phyloP scores from a whole-genome alignment of 805 yeast genomes.

The Kazachstania africana region DNA sequence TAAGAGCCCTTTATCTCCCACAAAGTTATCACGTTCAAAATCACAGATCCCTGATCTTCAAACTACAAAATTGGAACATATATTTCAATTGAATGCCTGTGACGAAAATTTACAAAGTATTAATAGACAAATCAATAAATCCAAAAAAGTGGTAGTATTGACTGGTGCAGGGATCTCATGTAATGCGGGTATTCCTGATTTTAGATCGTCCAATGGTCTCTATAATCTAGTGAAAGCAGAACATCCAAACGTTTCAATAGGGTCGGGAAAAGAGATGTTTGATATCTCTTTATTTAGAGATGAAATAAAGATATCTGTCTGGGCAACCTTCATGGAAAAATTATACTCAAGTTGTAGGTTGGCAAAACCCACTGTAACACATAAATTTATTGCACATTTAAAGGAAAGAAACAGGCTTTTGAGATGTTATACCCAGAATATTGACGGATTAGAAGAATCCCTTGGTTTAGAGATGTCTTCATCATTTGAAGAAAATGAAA shows the following conservation, averaged over 20 bases:
- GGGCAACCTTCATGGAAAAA: constrained; percentile 81
- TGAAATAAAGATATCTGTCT: constrained; percentile 52
- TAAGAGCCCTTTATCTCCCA: not conserved
- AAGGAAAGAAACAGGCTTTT: constrained; percentile 55
- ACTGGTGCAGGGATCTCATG: constrained; percentile 97
- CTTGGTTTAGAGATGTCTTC: constrained; percentile 53
- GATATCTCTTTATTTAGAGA: constrained; percentile 74
- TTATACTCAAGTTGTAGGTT: constrained; percentile 48
- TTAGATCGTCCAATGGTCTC: constrained; percentile 73
- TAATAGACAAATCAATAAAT: constrained; percentile 16
- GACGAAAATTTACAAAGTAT: constrained; percentile 16
- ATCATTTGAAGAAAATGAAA: constrained; percentile 14
- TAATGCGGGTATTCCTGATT: constrained; percentile 95
- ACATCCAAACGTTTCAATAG: constrained; percentile 44
- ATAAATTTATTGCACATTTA: constrained; percentile 51
- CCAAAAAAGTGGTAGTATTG: constrained; percentile 46
- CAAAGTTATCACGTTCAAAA: no score
- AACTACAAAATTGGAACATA: constrained; percentile 10
- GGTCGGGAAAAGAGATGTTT: constrained; percentile 82
- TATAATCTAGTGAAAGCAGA: constrained; percentile 60
- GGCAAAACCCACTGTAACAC: constrained; percentile 80
- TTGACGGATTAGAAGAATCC: constrained; percentile 72
- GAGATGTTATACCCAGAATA: constrained; percentile 89
- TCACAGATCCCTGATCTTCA: constrained; percentile 4
- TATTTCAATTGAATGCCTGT: constrained; percentile 6